Percentiles rank a stretch among this genome's conserved stretches.
Conservation (phyloP, 2,329 filamentous ascomycete genomes). For the Pseudogymnoascus sp. region DNA sequence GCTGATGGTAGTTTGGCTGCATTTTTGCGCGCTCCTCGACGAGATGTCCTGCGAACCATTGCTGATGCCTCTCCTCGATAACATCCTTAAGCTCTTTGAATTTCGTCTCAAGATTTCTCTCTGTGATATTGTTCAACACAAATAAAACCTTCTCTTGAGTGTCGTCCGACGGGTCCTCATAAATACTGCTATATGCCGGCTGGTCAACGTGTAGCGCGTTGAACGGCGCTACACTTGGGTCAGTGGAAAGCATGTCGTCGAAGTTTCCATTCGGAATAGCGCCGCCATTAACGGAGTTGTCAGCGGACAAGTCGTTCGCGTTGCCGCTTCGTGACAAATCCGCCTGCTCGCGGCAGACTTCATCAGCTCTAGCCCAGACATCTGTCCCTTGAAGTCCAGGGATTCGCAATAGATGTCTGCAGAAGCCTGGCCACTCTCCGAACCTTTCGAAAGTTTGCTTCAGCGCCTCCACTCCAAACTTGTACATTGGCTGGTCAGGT, state of each 20-base stretch:
- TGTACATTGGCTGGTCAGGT: constrained; percentile 87
- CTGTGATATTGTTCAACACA: constrained; percentile 91
- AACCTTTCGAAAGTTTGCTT: constrained; percentile 79
- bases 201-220: constrained; percentile 68
- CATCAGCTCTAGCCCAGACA: constrained; percentile 72
- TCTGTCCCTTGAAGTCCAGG: constrained; percentile 76
- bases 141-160: constrained; percentile 92
- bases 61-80: constrained; percentile 72
- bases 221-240: constrained; percentile 63
- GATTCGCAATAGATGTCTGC: constrained; percentile 73
- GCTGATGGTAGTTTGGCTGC: constrained; percentile 90
- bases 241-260: constrained; percentile 51
- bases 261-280: constrained; percentile 59
- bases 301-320: constrained; percentile 34
- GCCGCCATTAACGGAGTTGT: constrained; percentile 35
- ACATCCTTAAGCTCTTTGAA: constrained; percentile 71
- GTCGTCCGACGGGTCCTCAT: constrained; percentile 75
- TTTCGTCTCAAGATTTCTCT: constrained; percentile 77
- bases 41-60: constrained; percentile 93
- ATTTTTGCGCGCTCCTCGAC: constrained; percentile 95
- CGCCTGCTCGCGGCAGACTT: constrained; percentile 62
- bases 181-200: constrained; percentile 51
- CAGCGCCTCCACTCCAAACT: constrained; percentile 91
- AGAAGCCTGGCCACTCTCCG: constrained; percentile 92
- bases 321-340: constrained; percentile 49